Conservation (phyloP, 345 rosid species). For the Lepidium africanum region DNA sequence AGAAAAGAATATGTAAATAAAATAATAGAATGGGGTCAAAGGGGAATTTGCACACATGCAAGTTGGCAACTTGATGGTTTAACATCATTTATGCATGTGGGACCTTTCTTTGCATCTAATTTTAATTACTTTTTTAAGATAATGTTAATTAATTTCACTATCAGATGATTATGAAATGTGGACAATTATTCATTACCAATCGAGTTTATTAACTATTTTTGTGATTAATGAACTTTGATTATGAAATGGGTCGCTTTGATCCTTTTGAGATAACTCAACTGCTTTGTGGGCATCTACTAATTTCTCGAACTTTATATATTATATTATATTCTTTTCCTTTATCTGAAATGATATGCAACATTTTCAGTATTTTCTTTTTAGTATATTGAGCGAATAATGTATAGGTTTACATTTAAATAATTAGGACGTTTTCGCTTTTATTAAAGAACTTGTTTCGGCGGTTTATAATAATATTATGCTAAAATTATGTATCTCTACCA, state of each 20-base stretch:
- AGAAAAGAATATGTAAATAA: neutral
- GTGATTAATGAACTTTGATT: neutral
- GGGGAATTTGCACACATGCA: slow-evolving; percentile 31
- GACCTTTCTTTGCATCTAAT: slow-evolving; percentile 15
- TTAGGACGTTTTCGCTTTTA: neutral
- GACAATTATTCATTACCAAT: neutral
- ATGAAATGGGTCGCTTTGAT: slow-evolving; percentile 5
- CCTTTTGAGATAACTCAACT: slow-evolving; percentile 2
- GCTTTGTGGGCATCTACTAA: slow-evolving; percentile 12
- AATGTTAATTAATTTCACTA: neutral
- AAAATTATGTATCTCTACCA: slow-evolving; percentile 3
- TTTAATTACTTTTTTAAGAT: neutral
- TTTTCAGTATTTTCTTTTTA: neutral
- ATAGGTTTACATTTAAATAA: neutral
- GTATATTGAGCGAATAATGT: neutral
- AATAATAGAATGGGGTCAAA: slow-evolving; percentile 25
- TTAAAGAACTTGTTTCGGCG: neutral
- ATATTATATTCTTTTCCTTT: neutral
- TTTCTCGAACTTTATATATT: neutral
- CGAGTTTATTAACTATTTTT: neutral
- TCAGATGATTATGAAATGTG: neutral
- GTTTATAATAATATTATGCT: slow-evolving; percentile 3
- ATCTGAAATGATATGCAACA: neutral
- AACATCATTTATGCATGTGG: slow-evolving; percentile 26
- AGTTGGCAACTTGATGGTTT: slow-evolving; percentile 28